Evolutionary conservation across 768 basidiomycete species (phyloP), one percentile per base, ranked within the genome.

Genomic region (Solioccasus polychromus): DNA sequence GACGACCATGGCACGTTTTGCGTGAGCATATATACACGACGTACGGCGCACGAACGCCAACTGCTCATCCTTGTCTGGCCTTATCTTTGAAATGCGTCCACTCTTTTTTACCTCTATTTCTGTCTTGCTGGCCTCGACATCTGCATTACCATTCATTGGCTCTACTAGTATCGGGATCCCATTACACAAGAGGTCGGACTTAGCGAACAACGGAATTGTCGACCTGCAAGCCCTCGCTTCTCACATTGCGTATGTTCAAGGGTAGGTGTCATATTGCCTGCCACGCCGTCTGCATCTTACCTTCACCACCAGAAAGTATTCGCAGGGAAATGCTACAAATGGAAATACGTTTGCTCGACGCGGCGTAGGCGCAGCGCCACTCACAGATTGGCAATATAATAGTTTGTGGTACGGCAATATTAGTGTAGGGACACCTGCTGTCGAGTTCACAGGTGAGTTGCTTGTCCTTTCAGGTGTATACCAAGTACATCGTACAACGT

Each of bases 341-440:
- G 44, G 29, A 37, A 35, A 10, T 39, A 31, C 32, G 23, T 46
- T 36, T 11, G 3, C 31, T 12, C 17, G 32, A 40, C 61, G 60
- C 29, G 38, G 26, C 18, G 38, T 18, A 2, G 45, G 41, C 17
- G n/a, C 26, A 24, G 43, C 35, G 35, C 10, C 50, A 3, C 59
- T 65, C 20, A 48, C 45, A 9, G 53, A 48, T 26, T 11, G 34
- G 48, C 24, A 50, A 52, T 25, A 18, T 32, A 17, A 35, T 31
- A 19, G n/a, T n/a, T n/a, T n/a, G n/a, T 66, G 63, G 63, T 63
- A 61, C 9, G 63, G 61, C 7, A 44, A 40, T 1, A 51, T 64
- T 22, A 48, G 43, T 4, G 59, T 64, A 5, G 63, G 63, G 5
- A 47, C 61, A 0, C 63, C 63, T 38, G 29, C 47, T 9, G 47